Base-by-base conservation (phyloP, 352 stramenopile genomes). In the Thraustochytrium striatum region DNA sequence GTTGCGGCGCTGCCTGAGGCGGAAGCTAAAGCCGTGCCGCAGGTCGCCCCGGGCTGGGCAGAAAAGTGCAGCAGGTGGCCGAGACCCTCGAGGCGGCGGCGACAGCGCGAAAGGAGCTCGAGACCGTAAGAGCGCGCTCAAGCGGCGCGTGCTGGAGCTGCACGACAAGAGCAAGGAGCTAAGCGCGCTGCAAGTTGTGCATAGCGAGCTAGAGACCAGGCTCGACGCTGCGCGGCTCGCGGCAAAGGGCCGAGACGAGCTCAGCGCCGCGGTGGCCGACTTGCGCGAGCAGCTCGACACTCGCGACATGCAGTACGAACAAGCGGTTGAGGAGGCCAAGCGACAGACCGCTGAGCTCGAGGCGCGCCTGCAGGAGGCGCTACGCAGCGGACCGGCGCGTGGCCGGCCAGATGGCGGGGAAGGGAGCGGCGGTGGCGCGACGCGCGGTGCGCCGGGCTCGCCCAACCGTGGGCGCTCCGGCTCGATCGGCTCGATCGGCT, bases 41-140 rank as follows among this genome's bases (percentile, higher is more conserved):
- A n/a, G n/a, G n/a, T n/a, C n/a, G n/a, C n/a, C n/a, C 1, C 62
- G 43, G n/a, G 41, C 21, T 75, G 65, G 65, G 5, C 8, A 9
- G 65, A 75, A 30, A 61, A 43, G 65, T 32, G 0, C 19, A 25
- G 5, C 11, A 9, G 8, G 50, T 75, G 21, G 65, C 43, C 13
- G 32, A 11, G 13, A 68, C 36, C 5, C 65, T 75, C 11, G n/a
- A 72, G 25, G 9, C 21, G 9, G 65, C 65, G 11, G 65, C 65
- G 44, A 11, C 44, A 2, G 68, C 65, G 35, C 44, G 52, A 9
- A 21, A 0, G 16, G 65, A 75, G 65, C 65, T 75, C 7, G 65
- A 75, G 5, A 58, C 58, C 35, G 65, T 75, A 9, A 75, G 65
- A 75, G 52, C 50, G 65, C 65, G 35, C 50, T 75, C 16, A 75